Base-by-base conservation (phyloP, 495 filamentous ascomycete species). In the Achaetomiella virescens region DNA sequence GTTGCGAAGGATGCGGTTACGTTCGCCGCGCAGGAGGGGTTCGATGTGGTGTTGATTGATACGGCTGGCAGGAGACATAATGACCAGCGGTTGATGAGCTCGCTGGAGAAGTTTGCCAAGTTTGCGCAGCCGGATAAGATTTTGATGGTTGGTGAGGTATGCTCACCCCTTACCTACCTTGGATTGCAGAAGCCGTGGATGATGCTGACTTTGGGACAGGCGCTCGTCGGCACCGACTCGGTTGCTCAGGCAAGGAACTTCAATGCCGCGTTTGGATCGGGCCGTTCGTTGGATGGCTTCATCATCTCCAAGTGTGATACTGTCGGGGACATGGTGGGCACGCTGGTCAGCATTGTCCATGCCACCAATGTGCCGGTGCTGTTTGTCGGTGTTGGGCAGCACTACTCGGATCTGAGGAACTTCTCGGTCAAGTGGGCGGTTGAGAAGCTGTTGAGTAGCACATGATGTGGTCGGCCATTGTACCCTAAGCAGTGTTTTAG, bases 281-380 rank as follows among this genome's bases (percentile, higher is more conserved):
- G 82, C 27, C 79, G 90, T 59, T 81, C 82, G 47, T 68, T 95
- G 44, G 93, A 98, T 70, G 93, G 93, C 3, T 98, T 98, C 65
- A 95, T 98, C 62, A 96, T 98, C 64, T 91, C 86, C 56, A 98
- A 98, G 67, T 98, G 93, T 70, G 93, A 98, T 72, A 98, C 93
- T 1, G 93, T 97, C 41, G 93, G 93, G 24, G 92, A 97, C 73
- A 98, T 97, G 93, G 90, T 96, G 40, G 93, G 93, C 27, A 96
- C 90, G 4, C 71, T 98, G 59, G 93, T 98, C 27, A 96, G 90
- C 70, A 95, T 98, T 78, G 95, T 97, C 40, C 92, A 96, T 76
- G 91, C 93, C 14, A 97, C 95, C 3, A 90, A 92, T 15, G 91
- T 96, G 48, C 93, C 93, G 7, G 90, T 98, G 42, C 76, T 96